Evolutionary conservation across 192 early-diverging fungal genomes (phyloP).

Genomic region (Coemansia sp.): DNA sequence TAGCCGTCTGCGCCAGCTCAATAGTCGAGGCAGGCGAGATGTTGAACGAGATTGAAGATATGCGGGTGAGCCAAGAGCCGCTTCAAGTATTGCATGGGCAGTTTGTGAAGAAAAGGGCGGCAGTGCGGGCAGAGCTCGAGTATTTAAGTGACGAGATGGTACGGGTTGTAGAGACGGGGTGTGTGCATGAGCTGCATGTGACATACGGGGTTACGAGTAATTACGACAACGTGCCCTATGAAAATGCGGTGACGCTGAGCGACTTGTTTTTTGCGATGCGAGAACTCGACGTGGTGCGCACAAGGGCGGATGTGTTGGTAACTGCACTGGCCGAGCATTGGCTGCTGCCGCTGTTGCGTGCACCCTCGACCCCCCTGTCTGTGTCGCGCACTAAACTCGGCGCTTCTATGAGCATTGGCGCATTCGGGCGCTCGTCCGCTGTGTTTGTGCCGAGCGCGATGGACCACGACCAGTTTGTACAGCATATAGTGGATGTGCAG

Average conservation of each 20-base stretch:
- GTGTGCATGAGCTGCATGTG: conserved; percentile 26
- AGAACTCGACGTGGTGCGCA: conserved; percentile 32
- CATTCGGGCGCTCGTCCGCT: conserved; percentile 10
- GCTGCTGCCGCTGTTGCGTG: conserved; percentile 34
- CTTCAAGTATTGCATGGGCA: conserved; percentile 18
- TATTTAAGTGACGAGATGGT: conserved; percentile 33
- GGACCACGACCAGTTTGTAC: neutral
- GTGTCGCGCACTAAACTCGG: conserved; percentile 19
- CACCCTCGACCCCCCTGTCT: conserved; percentile 22
- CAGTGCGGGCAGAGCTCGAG: conserved; percentile 37
- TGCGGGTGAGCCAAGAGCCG: conserved; percentile 7
- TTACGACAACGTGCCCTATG: conserved; percentile 42
- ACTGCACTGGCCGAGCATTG: conserved; percentile 21
- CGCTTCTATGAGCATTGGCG: conserved; percentile 40
- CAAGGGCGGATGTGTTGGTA: conserved; percentile 20
- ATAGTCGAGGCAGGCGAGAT: conserved; percentile 34
- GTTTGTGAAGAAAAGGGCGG: conserved; percentile 30
- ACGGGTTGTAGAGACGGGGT: neutral
- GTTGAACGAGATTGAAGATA: conserved; percentile 27
- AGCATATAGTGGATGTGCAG: conserved; percentile 22
- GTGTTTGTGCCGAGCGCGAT: neutral
- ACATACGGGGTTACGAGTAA: conserved; percentile 22
- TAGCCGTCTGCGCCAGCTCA: conserved; percentile 38
- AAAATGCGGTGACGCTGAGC: conserved; percentile 35
- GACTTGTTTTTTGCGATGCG: conserved; percentile 49